Base-by-base conservation (phyloP, 805 yeast species). In the Hemisphaericaspora nanyangensis region DNA sequence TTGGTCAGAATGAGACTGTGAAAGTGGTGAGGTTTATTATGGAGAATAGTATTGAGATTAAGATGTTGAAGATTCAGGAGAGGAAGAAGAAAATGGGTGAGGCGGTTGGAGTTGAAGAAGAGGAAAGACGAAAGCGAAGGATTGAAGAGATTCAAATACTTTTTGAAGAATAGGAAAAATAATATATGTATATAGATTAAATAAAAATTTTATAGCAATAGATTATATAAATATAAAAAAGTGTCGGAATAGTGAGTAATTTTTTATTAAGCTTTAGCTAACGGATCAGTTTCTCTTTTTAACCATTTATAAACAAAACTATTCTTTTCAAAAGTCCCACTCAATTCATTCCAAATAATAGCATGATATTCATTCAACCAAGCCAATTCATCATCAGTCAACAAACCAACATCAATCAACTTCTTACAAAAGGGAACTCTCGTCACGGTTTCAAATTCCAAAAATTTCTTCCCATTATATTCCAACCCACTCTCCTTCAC, bases 31-130 rank as follows among this genome's bases (percentile, higher is more conserved):
- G 97, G 42, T 90, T 90, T 52, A 87, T 90, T 31, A 80, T 90
- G 61, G 82, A 82, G 48, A 79, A 80, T 34, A 80, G 91, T 43
- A 85, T 90, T 17, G 98, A 90, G 56, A 93, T 82, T 44, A 79
- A 88, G 50, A 91, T 90, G 93, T 67, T 91, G 35, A 72, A 77
- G 46, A 85, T 91, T 29, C 98, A 90, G 57, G 95, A 86, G 46
- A 66, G 90, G 28, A 91, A 90, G 56, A 72, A 83, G 49, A 84
- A 80, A 35, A 68, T 84, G 42, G 91, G 91, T n/a, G 90, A 83
- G 50, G 86, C 84, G 0, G 81, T 84, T 34, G 85, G 82, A 29
- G 79, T 76, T 3, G 85, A 77, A 45, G 91, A 84, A 50, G 90
- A 82, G 40, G 91, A 83, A 53, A 70, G 85, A 27, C 65, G 85